phyloP scores from a whole-genome alignment of 805 yeast genomes.

The Saturnispora galanensis region DNA sequence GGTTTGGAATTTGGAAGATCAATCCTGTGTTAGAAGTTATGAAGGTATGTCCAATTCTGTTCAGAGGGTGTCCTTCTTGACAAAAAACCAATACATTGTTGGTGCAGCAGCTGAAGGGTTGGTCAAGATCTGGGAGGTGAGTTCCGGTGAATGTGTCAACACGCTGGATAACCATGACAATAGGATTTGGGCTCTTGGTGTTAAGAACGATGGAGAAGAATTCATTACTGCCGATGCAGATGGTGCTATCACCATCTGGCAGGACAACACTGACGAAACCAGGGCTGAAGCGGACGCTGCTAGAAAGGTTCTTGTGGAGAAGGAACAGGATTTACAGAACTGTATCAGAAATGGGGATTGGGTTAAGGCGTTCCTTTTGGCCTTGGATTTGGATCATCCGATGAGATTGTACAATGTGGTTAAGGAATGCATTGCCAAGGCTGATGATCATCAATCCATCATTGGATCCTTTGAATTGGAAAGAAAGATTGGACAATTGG shows the following conservation, averaged over 20 bases:
- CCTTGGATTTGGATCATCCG: slow-evolving; percentile 82
- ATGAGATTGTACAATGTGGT: slow-evolving; percentile 76
- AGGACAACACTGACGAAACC: slow-evolving; percentile 73
- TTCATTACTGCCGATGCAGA: slow-evolving; percentile 91
- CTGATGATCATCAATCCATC: slow-evolving; percentile 37
- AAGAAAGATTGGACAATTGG: slow-evolving; percentile 45
- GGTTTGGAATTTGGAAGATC: slow-evolving; percentile 79
- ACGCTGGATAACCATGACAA: slow-evolving; percentile 89
- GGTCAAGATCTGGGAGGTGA: slow-evolving; percentile 80
- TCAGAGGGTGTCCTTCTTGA: slow-evolving; percentile 66
- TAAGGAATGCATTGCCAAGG: slow-evolving; percentile 45
- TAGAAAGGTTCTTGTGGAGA: slow-evolving; percentile 55
- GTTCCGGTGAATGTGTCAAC: slow-evolving; percentile 64
- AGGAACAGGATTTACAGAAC: slow-evolving; percentile 80
- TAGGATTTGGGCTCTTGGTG: slow-evolving; percentile 85
- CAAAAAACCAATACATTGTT: slow-evolving; percentile 55
- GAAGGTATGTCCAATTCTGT: slow-evolving; percentile 95
- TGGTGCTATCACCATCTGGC: slow-evolving; percentile 84
- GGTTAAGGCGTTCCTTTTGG: slow-evolving; percentile 80
- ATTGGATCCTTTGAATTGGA: slow-evolving; percentile 58
- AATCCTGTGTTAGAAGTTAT: slow-evolving; percentile 66
- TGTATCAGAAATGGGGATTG: slow-evolving; percentile 65
- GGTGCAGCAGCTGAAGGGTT: slow-evolving; percentile 93
- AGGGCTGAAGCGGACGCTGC: slow-evolving; percentile 44
- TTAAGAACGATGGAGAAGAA: slow-evolving; percentile 53